Evolutionary conservation across 2,329 filamentous ascomycete genomes (phyloP), one percentile per base, ranked within the genome.

Genomic region (Pseudocercospora pini-densiflorae): DNA sequence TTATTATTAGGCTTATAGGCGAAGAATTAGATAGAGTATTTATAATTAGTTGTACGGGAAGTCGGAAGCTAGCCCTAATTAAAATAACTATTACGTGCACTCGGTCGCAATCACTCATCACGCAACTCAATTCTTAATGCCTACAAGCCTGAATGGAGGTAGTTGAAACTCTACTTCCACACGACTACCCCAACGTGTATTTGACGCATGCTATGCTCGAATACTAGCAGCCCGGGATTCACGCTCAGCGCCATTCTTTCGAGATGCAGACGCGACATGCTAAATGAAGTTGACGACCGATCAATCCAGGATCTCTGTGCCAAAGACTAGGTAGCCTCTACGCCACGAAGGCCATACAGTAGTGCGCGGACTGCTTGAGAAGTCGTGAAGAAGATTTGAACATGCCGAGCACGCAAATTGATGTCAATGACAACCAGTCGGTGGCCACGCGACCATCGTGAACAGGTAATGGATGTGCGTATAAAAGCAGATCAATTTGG

Each of bases 241-340:
- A 14, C 33, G 29, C 7, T 8, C 75, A 66, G n/a, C n/a, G n/a
- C n/a, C 77, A 75, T n/a, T 75, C 68, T 40, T 72, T 54, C 12
- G 76, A 64, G 23, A 77, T 47, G 12, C 2, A 14, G 31, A 33
- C 2, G 8, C 5, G 29, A 8, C 29, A 31, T 31, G 29, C 29
- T 7, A 7, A 5, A 4, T 2, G 9, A 2, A 7, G 9, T 31
- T 1, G 7, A 8, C 3, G 29, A 31, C 7, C 5, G 29, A 12
- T 1, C 10, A 14, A 33, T 33, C 14, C 31, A 33, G 36, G 2
- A 40, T 7, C 36, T 6, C 36, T 2, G 5, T 14, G 16, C 36
- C 14, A 3, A 14, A 2, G 16, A n/a, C 36, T 14, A 40, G 36
- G 3, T 6, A 40, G 36, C 36, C 36, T 40, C 36, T n/a, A 5